These are phyloP conservation scores for Gracilaria gracilis DNA, from an alignment of 23 red algal genomes.

Conservation along the genomic window DNA sequence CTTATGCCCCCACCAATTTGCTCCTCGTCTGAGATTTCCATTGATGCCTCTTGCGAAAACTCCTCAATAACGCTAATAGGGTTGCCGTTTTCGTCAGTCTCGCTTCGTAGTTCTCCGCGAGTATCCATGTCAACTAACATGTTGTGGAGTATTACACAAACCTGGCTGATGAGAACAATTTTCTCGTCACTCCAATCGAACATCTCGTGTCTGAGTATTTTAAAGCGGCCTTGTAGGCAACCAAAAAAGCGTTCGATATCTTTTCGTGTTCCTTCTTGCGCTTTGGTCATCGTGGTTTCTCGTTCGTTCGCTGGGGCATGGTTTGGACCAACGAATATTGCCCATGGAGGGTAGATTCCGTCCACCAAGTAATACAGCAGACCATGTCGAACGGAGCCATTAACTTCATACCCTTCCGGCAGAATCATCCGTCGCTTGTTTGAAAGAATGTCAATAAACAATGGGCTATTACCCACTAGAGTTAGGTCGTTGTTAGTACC, in stretches of 20 bases:
- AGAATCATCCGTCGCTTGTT: background rate
- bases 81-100: constrained; percentile 11
- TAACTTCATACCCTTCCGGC: constrained; percentile 45
- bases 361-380: constrained; percentile 39
- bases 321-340: constrained; percentile 33
- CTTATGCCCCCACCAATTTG: background rate
- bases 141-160: constrained; percentile 66
- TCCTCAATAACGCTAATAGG: background rate
- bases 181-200: constrained; percentile 13
- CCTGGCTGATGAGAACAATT: constrained; percentile 25
- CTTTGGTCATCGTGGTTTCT: constrained; percentile 12
- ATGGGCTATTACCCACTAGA: constrained; percentile 35
- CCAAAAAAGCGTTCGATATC: too few species aligned
- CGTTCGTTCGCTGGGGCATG: constrained; percentile 1
- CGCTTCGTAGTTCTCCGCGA: constrained; percentile 13
- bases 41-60: background rate
- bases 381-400: background rate
- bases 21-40: background rate
- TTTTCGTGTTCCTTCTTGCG: constrained; percentile 30
- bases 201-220: constrained; percentile 13
- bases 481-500: constrained; percentile 53
- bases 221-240: constrained; percentile 29
- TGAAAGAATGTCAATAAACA: constrained; percentile 47
- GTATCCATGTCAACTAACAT: constrained; percentile 53
- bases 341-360: too few species aligned